Conservation (phyloP, 2,329 filamentous ascomycete species). For the Berkeleyomyces basicola region DNA sequence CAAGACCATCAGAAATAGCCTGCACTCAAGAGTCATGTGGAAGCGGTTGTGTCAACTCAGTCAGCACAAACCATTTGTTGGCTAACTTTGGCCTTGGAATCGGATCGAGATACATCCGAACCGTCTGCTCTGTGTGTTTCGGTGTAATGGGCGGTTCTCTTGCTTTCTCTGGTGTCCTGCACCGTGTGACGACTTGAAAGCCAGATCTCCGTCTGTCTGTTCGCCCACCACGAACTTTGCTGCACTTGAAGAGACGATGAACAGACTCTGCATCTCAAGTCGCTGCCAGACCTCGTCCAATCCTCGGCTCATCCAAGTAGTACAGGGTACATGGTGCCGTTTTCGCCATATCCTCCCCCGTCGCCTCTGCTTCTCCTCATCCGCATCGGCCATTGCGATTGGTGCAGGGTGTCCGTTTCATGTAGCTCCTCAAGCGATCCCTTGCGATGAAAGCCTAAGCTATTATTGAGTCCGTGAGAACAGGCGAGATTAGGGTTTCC, state of each 20-base stretch:
- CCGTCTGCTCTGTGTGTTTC: no score
- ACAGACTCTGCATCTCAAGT: no score
- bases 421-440: conserved; percentile 1
- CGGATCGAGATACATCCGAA: not conserved
- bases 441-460: not conserved
- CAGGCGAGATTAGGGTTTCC: not conserved
- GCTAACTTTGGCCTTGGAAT: not conserved
- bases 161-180: no score
- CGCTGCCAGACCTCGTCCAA: no score
- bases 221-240: no score
- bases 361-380: not conserved
- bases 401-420: not conserved
- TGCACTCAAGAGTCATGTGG: not conserved
- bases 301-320: no score
- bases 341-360: not conserved
- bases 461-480: not conserved
- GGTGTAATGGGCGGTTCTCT: no score
- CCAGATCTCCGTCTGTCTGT: no score
- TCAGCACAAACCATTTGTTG: not conserved
- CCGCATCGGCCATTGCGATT: not conserved
- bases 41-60: not conserved
- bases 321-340: not conserved
- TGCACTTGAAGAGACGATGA: no score
- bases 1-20: not conserved
- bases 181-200: no score